phyloP scores from a whole-genome alignment of 495 filamentous ascomycete species.

The Thozetella sp. region DNA sequence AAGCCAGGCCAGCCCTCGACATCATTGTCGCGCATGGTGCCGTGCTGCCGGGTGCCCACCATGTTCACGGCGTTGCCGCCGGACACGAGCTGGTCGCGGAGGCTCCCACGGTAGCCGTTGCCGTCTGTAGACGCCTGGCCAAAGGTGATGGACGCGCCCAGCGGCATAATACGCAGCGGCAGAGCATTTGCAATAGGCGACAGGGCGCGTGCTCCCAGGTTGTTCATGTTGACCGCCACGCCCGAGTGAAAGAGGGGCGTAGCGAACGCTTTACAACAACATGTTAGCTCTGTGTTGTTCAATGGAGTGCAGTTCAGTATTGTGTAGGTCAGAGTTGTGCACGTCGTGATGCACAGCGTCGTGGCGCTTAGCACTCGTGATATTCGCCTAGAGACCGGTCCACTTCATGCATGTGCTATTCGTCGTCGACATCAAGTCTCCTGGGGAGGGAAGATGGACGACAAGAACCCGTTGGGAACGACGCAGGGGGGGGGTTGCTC shows the following conservation, averaged over 20 bases:
- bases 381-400: too few relatives aligned
- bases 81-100: conserved; percentile 24
- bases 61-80: conserved; percentile 46
- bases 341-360: too few relatives aligned
- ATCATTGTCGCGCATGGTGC: conserved; percentile 53
- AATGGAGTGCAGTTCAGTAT: too few relatives aligned
- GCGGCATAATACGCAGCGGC: conserved; percentile 49
- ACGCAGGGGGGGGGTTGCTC: not conserved
- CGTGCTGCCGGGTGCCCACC: conserved; percentile 44
- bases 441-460: too few relatives aligned
- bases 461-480: not conserved
- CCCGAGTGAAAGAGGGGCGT: conserved; percentile 21
- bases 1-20: conserved; percentile 52
- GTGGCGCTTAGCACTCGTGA: too few relatives aligned
- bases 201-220: conserved; percentile 8
- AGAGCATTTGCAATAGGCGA: conserved; percentile 17
- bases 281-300: conserved; percentile 3
- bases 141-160: conserved; percentile 58
- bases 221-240: conserved; percentile 19
- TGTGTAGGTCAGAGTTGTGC: too few relatives aligned
- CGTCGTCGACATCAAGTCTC: too few relatives aligned
- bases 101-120: conserved; percentile 34
- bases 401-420: too few relatives aligned
- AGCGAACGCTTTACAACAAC: conserved; percentile 15
- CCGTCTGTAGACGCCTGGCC: conserved; percentile 37